phyloP scores from a whole-genome alignment of 2,329 filamentous ascomycete genomes.

The Dryadomyces quercus-mongolicae region DNA sequence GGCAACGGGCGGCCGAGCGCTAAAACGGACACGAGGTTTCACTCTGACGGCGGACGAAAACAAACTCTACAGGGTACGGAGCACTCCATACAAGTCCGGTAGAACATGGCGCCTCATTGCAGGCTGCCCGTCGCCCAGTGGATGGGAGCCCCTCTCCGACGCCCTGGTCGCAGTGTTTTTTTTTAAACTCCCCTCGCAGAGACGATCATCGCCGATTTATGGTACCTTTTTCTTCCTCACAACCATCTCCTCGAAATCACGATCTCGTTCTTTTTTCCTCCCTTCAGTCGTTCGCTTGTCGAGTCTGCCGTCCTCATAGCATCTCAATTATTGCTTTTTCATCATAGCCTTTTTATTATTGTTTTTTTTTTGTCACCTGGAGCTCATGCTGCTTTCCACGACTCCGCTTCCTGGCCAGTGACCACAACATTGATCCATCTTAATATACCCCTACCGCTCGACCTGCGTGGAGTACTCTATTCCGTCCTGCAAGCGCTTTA shows the following conservation, averaged over 20 bases:
- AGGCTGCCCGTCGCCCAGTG: background rate
- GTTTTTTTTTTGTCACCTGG: background rate
- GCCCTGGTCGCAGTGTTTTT: background rate
- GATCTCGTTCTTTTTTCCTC: background rate
- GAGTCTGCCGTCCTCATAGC: background rate
- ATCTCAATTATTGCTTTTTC: background rate
- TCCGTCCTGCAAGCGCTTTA: background rate
- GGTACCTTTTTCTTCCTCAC: background rate
- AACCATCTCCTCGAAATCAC: background rate
- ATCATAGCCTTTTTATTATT: background rate
- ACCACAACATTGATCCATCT: no score
- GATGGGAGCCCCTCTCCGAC: background rate
- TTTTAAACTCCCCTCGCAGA: background rate
- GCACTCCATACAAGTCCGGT: no score
- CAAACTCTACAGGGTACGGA: background rate
- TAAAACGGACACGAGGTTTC: background rate
- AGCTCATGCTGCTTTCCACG: no score
- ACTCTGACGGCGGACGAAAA: background rate
- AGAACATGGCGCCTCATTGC: background rate
- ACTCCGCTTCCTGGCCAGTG: no score
- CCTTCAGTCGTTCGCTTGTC: background rate
- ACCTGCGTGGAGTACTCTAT: background rate
- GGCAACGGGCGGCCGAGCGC: background rate
- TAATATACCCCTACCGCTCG: background rate
- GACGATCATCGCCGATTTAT: background rate